Evolutionary conservation across 2,329 filamentous ascomycete genomes (phyloP).

Genomic region (Exophiala mesophila): DNA sequence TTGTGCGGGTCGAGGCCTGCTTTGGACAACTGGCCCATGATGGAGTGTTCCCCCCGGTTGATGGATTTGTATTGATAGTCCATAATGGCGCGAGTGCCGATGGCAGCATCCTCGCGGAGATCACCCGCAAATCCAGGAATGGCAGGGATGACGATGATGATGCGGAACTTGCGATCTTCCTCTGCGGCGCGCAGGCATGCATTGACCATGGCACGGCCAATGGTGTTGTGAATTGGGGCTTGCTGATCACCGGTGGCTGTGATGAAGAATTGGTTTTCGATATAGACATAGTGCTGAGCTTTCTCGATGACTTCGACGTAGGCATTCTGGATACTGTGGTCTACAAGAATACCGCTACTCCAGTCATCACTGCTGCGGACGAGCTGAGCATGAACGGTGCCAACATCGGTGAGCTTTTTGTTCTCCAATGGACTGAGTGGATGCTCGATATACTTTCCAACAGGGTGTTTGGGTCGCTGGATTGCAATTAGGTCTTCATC

Average conservation of each 20-base stretch:
- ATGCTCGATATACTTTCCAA: constrained; percentile 81
- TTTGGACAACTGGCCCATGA: constrained; percentile 67
- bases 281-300: constrained; percentile 90
- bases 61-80: constrained; percentile 98
- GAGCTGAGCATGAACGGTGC: constrained; percentile 74
- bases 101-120: constrained; percentile 73
- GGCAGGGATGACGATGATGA: constrained; percentile 85
- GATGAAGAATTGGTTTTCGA: constrained; percentile 99
- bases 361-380: constrained; percentile 89
- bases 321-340: constrained; percentile 82
- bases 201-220: constrained; percentile 86
- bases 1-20: constrained; percentile 39
- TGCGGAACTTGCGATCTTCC: constrained; percentile 78
- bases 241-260: constrained; percentile 89
- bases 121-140: constrained; percentile 94
- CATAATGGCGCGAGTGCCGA: constrained; percentile 90
- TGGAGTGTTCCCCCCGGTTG: constrained; percentile 83
- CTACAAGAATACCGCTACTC: constrained; percentile 82
- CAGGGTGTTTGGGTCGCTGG: constrained; percentile 81
- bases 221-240: constrained; percentile 76
- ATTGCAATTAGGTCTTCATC: constrained; percentile 85
- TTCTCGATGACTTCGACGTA: constrained; percentile 80
- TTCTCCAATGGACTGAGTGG: constrained; percentile 64
- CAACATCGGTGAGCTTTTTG: constrained; percentile 61
- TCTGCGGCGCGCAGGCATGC: constrained; percentile 76